Conservation (phyloP, 192 early-diverging fungal species). For the Umbelopsis isabellina region DNA sequence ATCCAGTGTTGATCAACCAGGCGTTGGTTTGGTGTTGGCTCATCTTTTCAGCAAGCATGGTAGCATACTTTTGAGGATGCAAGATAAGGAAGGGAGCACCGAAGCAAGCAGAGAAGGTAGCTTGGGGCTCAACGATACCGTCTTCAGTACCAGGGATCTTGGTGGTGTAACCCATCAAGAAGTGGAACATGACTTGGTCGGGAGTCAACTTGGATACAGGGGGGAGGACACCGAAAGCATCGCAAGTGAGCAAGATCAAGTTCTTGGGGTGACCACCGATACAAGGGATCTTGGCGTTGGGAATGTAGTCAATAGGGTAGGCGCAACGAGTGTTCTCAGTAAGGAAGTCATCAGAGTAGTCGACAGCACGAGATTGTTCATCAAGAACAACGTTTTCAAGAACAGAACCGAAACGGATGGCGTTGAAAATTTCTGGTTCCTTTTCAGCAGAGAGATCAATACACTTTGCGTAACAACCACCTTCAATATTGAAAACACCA, state of each 20-base stretch:
- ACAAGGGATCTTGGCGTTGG: conserved; percentile 93
- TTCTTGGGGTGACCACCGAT: conserved; percentile 90
- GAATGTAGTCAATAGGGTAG: conserved; percentile 95
- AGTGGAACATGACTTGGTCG: conserved; percentile 95
- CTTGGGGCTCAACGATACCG: conserved; percentile 87
- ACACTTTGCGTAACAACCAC: conserved; percentile 98
- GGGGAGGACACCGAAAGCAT: conserved; percentile 95
- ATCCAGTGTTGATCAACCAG: conserved; percentile 97
- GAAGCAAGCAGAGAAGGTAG: conserved; percentile 94
- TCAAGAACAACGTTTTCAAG: conserved; percentile 94
- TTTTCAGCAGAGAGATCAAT: conserved; percentile 95
- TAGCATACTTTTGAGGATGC: conserved; percentile 95
- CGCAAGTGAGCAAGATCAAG: conserved; percentile 95
- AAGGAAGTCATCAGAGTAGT: conserved; percentile 76
- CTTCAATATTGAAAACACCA: conserved; percentile 99
- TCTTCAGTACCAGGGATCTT: conserved; percentile 98
- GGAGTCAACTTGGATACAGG: conserved; percentile 88
- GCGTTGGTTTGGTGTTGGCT: conserved; percentile 79
- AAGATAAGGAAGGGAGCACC: conserved; percentile 97
- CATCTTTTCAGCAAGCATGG: conserved; percentile 97
- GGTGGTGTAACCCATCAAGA: conserved; percentile 97
- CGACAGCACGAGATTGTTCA: conserved; percentile 71
- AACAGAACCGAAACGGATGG: conserved; percentile 91
- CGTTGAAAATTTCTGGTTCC: conserved; percentile 98
- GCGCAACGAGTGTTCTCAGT: conserved; percentile 98